A percentile compares a stretch with the other conserved stretches of the same genome.
phyloP scores from a whole-genome alignment of 495 filamentous ascomycete species.

The Trichoderma erinaceum region DNA sequence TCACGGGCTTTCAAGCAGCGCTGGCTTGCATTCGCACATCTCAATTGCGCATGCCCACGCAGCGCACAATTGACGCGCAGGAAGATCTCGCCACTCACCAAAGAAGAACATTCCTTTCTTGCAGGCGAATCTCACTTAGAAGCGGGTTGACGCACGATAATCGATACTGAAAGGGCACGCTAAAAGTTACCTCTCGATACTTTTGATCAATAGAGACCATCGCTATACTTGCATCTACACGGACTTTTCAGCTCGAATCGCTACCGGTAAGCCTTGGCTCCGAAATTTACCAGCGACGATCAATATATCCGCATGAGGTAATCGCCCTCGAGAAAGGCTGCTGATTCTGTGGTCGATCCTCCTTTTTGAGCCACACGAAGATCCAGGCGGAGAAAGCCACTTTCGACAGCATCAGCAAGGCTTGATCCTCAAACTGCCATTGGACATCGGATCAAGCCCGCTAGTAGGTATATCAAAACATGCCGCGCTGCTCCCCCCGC shows the following conservation, averaged over 20 bases:
- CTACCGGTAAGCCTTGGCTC: background rate
- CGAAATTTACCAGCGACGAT: background rate
- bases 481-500: too few species aligned
- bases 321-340: background rate
- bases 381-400: too few species aligned
- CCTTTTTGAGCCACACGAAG: too few species aligned
- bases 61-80: background rate
- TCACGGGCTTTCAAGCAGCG: background rate
- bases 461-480: too few species aligned
- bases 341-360: too few species aligned
- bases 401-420: too few species aligned
- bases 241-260: background rate
- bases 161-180: background rate
- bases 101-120: background rate
- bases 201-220: background rate
- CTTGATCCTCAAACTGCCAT: too few species aligned
- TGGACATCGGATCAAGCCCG: too few species aligned
- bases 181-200: too few species aligned
- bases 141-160: background rate
- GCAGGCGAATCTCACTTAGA: background rate
- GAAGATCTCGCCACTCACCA: constrained; percentile 1
- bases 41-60: background rate
- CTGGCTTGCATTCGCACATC: background rate
- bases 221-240: background rate
- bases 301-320: background rate